Evolutionary conservation across 768 basidiomycete species (phyloP), one percentile per base, ranked within the genome.

Genomic region (Leccinum boreale): DNA sequence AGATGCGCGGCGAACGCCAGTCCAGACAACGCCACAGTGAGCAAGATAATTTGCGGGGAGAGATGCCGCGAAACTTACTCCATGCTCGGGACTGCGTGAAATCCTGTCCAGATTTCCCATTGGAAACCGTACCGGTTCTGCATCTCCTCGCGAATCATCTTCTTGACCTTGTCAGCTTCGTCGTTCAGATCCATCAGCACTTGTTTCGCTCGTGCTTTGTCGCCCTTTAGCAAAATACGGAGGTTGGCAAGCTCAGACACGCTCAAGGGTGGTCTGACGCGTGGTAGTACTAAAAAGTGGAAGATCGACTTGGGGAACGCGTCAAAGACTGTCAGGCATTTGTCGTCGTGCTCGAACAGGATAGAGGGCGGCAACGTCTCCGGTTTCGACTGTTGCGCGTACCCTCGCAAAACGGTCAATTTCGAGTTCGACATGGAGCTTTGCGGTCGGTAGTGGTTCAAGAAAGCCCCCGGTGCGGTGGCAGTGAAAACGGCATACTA

Each of bases 61-160:
- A 33, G 26, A 42, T 10, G 23, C 31, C 15, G 29, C 7, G 26
- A 46, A 9, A 80, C 89, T 64, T 69, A 94, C 94, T 83, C 81
- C 89, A 96, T 89, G 24, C 92, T 94, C 14, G 90, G 90, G 15
- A 81, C 79, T 1, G 85, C 88, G 72, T 97, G 94, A 69, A 97
- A 95, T 4, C 94, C 94, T 6, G 77, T 78, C 83, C 85, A 86
- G 44, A 95, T 77, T 35, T 76, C 79, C 89, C 91, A 92, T 61
- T 81, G 84, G 73, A 86, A 90, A 15, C 86, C 86, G 64, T 84
- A 86, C n/a, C 78, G 77, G 59, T 78, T 78, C 45, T 81, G 58
- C 94, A 96, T 96, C 73, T 96, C 93, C 39, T 82, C 81, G 65
- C 85, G 78, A 50, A 96, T 86, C 67, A 85, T 81, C 61, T 74